A percentile compares a stretch with the other conserved stretches of the same genome.
Evolutionary conservation across 164 flowering plant species (phyloP).

Genomic region (Stephania yunnanensis): DNA sequence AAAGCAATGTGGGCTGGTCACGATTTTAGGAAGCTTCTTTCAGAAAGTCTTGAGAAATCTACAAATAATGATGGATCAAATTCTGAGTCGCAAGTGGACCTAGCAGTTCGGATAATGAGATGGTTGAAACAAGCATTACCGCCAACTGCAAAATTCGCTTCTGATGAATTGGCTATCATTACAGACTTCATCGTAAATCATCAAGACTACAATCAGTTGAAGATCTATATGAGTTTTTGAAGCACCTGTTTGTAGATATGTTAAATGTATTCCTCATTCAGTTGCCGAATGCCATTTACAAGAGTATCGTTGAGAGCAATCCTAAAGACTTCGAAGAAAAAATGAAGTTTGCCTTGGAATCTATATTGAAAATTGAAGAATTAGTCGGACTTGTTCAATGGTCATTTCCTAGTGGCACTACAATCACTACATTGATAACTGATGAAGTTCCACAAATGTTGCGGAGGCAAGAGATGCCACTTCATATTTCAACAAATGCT

Average conservation of each 20-base stretch:
- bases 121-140: not conserved
- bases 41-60: not conserved
- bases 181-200: not conserved
- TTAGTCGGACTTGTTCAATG: not conserved
- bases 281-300: not conserved
- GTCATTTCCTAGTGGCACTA: not conserved
- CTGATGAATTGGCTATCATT: not conserved
- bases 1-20: constrained; percentile 1
- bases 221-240: not conserved
- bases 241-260: not conserved
- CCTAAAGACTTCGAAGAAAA: not conserved
- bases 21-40: not conserved
- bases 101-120: not conserved
- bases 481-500: too few species aligned
- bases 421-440: not conserved
- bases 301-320: not conserved
- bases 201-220: not conserved
- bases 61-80: too few species aligned
- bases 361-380: not conserved
- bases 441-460: not conserved
- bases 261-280: not conserved
- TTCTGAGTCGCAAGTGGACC: not conserved
- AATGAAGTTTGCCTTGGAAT: not conserved
- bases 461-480: not conserved
- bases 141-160: not conserved